Evolutionary conservation across 768 basidiomycete species (phyloP).

Genomic region (Naganishia randhawae): DNA sequence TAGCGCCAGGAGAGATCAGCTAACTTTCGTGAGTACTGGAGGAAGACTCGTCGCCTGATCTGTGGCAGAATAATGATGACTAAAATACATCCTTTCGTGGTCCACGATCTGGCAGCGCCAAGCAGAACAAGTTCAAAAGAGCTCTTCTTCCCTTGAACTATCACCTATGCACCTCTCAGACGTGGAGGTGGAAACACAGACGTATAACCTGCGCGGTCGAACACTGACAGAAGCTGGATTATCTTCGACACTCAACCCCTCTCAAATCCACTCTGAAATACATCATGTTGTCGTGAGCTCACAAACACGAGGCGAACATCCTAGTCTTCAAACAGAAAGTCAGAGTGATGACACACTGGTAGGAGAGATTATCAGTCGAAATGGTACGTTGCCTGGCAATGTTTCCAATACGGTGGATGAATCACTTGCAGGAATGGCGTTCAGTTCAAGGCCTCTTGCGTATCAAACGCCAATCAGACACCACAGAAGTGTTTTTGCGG

Average conservation of each 20-base stretch:
- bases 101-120: too few species aligned
- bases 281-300: background rate
- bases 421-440: background rate
- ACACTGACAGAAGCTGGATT: background rate
- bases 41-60: background rate
- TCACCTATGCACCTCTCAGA: background rate
- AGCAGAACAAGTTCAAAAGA: background rate
- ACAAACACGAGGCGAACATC: background rate
- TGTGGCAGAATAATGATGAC: background rate
- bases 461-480: conserved; percentile 12
- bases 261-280: background rate
- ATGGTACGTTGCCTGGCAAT: background rate
- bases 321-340: background rate
- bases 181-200: background rate
- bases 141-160: background rate
- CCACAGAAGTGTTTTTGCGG: background rate
- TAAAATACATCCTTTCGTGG: background rate
- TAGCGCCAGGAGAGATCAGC: background rate
- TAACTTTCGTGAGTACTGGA: background rate
- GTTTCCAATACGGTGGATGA: background rate
- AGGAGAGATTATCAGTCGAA: background rate
- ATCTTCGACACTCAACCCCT: background rate
- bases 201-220: conserved; percentile 12
- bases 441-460: background rate
- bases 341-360: background rate